phyloP scores from a whole-genome alignment of 2,329 filamentous ascomycete species.

The Trichocomaceae sp. region DNA sequence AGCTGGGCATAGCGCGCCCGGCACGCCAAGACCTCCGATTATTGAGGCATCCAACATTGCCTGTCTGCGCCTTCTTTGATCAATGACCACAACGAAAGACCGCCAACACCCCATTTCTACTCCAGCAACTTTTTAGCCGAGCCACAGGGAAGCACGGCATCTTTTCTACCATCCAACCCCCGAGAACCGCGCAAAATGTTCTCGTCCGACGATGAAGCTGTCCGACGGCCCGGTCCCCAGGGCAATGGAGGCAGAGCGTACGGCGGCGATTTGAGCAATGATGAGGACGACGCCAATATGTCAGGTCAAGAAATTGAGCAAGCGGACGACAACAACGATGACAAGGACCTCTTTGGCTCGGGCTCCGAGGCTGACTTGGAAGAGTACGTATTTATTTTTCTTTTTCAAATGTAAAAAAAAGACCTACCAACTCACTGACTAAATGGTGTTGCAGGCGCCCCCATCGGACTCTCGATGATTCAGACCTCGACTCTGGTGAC shows the following conservation, averaged over 20 bases:
- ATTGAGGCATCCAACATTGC: neutral
- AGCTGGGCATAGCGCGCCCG: conserved; percentile 1
- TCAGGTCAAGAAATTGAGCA: conserved; percentile 22
- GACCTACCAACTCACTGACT: conserved; percentile 11
- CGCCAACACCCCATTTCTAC: too few species aligned
- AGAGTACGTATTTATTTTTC: conserved; percentile 21
- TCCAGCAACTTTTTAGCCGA: neutral
- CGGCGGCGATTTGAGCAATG: conserved; percentile 21
- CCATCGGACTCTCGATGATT: conserved; percentile 51
- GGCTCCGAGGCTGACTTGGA: conserved; percentile 37
- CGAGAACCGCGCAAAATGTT: conserved; percentile 23
- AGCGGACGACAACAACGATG: conserved; percentile 31
- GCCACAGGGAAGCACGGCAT: neutral
- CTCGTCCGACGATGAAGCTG: conserved; percentile 33
- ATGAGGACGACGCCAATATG: conserved; percentile 21
- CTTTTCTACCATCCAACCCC: neutral
- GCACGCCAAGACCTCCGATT: neutral
- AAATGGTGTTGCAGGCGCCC: conserved; percentile 21
- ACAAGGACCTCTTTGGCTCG: conserved; percentile 43
- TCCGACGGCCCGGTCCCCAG: conserved; percentile 29
- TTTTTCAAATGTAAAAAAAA: neutral
- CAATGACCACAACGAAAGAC: too few species aligned
- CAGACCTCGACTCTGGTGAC: conserved; percentile 58
- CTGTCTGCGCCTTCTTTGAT: too few species aligned
- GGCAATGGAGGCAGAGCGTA: conserved; percentile 18